Percentiles rank a stretch among this genome's conserved stretches.
phyloP scores from a whole-genome alignment of 805 yeast genomes.

The Candida parachauliodes region DNA sequence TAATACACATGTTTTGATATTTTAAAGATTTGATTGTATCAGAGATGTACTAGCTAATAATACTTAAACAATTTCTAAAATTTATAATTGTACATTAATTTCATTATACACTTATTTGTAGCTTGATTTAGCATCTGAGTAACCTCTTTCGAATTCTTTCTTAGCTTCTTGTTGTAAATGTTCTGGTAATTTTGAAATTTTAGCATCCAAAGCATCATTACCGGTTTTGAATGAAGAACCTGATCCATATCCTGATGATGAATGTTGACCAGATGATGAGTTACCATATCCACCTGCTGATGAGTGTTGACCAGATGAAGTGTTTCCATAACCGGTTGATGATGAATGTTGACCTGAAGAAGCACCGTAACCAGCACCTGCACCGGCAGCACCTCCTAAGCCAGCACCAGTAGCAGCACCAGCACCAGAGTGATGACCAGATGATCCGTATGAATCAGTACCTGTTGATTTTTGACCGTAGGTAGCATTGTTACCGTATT shows the following conservation, averaged over 20 bases:
- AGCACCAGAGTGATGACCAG: slow-evolving; percentile 5
- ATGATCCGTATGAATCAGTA: neutral
- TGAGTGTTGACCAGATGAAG: neutral
- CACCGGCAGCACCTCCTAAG: slow-evolving; percentile 6
- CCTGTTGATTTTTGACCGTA: slow-evolving; percentile 6
- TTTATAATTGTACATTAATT: neutral
- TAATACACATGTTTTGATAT: no score
- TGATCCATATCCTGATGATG: slow-evolving; percentile 10
- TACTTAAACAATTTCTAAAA: no score
- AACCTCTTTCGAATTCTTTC: slow-evolving; percentile 38
- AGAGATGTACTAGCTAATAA: no score
- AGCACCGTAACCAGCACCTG: slow-evolving; percentile 8
- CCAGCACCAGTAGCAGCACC: slow-evolving; percentile 9
- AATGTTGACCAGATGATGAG: slow-evolving; percentile 3
- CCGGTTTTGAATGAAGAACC: slow-evolving; percentile 32
- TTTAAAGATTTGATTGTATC: no score
- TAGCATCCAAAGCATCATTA: slow-evolving; percentile 30
- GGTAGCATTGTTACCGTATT: slow-evolving; percentile 5
- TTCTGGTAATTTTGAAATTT: slow-evolving; percentile 32
- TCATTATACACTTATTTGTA: slow-evolving; percentile 16
- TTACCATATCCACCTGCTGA: slow-evolving; percentile 9
- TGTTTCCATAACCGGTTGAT: neutral
- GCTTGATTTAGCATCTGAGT: slow-evolving; percentile 31
- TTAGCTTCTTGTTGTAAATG: slow-evolving; percentile 35
- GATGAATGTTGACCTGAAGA: slow-evolving; percentile 6